A percentile compares a stretch with the other conserved stretches of the same genome.
phyloP scores from a whole-genome alignment of 2,329 filamentous ascomycete genomes.

The Sporothrix globosa region DNA sequence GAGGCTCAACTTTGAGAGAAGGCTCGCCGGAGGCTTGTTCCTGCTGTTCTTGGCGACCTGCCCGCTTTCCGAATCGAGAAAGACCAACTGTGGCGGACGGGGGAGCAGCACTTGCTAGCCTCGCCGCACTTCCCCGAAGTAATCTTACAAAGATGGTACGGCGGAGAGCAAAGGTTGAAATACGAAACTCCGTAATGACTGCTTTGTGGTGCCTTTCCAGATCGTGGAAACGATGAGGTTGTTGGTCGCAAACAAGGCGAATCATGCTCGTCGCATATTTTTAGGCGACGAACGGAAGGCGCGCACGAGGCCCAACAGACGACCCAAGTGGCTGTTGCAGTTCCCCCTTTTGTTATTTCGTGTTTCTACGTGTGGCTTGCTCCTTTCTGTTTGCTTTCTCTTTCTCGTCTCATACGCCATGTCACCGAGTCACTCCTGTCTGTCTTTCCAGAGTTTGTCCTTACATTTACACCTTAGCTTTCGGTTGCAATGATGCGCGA shows the following conservation, averaged over 20 bases:
- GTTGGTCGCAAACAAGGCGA: not conserved
- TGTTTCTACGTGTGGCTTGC: not conserved
- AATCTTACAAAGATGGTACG: not conserved
- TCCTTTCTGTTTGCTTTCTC: not conserved
- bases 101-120: conserved; percentile 25
- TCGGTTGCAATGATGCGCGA: no score
- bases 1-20: not conserved
- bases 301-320: not conserved
- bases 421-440: not conserved
- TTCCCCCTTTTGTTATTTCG: not conserved
- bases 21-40: not conserved
- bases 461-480: not conserved
- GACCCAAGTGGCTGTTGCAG: not conserved
- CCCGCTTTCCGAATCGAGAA: conserved; percentile 14
- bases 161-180: not conserved
- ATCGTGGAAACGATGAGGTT: not conserved
- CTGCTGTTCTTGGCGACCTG: conserved; percentile 23
- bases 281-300: not conserved
- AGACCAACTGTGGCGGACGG: not conserved
- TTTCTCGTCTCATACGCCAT: not conserved
- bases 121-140: not conserved
- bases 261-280: not conserved
- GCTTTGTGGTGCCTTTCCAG: not conserved
- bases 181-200: not conserved
- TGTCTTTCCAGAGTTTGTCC: no score